These are phyloP conservation scores for Plasmodium vivax DNA, from an alignment of 169 alveolate genomes.

Conservation along the genomic window DNA sequence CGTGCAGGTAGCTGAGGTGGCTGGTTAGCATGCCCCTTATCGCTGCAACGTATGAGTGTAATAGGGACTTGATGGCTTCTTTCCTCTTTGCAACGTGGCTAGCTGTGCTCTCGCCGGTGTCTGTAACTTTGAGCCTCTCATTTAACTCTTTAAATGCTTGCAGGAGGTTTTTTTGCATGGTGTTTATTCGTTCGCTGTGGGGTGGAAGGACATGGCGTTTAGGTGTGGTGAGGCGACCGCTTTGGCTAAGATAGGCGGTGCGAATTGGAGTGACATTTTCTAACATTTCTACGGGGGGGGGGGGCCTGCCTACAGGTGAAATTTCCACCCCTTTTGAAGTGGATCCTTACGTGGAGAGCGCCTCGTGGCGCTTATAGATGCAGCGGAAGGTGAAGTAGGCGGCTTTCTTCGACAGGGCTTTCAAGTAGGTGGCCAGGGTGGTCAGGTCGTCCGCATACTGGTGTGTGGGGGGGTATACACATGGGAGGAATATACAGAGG, in stretches of 20 bases:
- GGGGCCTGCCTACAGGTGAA: not conserved
- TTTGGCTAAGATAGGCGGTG: not conserved
- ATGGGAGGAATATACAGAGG: not conserved
- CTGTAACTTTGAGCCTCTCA: conserved; percentile 10
- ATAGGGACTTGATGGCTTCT: conserved; percentile 6
- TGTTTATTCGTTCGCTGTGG: conserved; percentile 28
- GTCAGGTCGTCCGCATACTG: conserved; percentile 17
- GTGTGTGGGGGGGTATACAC: not conserved
- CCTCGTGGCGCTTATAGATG: not conserved
- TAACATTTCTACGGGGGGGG: not conserved
- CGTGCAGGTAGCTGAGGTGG: conserved; percentile 28
- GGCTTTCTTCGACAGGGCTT: conserved; percentile 28
- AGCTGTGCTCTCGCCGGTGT: not conserved
- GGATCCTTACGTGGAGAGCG: conserved; percentile 19
- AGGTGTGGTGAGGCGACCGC: not conserved
- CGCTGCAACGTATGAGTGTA: conserved; percentile 12
- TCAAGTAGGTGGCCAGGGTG: conserved; percentile 4
- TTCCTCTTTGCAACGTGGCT: conserved; percentile 8
- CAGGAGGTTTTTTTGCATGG: conserved; percentile 10
- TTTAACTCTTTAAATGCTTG: conserved; percentile 15
- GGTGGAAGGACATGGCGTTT: not conserved
- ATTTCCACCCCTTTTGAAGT: not conserved
- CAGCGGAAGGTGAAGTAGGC: conserved; percentile 33
- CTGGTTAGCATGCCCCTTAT: conserved; percentile 10
- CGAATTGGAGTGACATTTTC: not conserved